Conservation (phyloP, 306 rosid genomes). For the Adenanthera pavonina region DNA sequence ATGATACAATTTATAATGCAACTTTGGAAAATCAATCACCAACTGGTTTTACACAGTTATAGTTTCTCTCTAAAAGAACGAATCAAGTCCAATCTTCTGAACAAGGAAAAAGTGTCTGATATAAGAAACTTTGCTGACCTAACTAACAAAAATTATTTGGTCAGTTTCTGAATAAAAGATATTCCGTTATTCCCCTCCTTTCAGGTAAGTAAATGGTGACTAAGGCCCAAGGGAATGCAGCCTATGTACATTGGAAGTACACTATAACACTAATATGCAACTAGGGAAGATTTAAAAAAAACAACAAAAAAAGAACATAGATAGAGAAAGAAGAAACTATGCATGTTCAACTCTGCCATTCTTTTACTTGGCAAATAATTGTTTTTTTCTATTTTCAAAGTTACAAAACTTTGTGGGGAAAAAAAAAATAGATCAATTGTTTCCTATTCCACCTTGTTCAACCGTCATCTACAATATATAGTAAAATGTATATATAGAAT, state of each 20-base stretch:
- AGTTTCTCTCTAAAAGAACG: not conserved
- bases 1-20: not conserved
- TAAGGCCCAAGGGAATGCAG: conserved; percentile 19
- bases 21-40: conserved; percentile 2
- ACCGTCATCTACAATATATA: not conserved
- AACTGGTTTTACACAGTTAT: not conserved
- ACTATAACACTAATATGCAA: conserved; percentile 25
- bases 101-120: not conserved
- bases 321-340: not conserved
- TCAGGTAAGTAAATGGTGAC: conserved; percentile 3
- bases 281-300: not conserved
- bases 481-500: not conserved
- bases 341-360: not conserved
- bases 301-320: not conserved
- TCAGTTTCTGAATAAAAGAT: not conserved
- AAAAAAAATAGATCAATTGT: not conserved
- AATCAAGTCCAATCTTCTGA: not conserved
- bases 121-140: not conserved
- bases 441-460: not conserved
- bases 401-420: not conserved
- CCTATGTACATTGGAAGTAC: conserved; percentile 3
- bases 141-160: conserved; percentile 3
- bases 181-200: not conserved
- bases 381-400: too few relatives aligned
- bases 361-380: not conserved